Base-by-base conservation (phyloP, 345 rosid genomes). In the Euphorbia peplus region DNA sequence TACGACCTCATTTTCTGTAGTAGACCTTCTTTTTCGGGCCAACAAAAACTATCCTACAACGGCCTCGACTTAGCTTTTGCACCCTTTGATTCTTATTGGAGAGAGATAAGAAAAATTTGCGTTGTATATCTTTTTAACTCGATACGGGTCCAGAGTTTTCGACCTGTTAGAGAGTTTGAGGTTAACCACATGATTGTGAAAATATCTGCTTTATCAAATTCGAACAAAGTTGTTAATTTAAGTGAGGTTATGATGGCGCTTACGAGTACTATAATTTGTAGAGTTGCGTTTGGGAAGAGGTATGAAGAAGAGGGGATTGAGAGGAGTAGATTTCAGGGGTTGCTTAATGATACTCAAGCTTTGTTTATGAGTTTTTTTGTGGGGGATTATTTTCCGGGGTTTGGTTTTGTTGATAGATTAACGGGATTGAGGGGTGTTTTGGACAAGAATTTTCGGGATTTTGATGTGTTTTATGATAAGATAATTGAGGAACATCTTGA, bases 331-430 rank as follows among this genome's bases (percentile, higher is more conserved):
- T 76, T 84, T 50, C 65, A 74, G 4, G 64, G 39, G 37, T 6
- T 82, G 64, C 51, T 83, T 19, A 32, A 41, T 14, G 87, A 85
- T 60, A 64, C 80, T 0, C 66, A 75, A 24, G 67, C 60, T 30
- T 52, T 82, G 46, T 15, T 82, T 6, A 75, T 68, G 3, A 76
- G 80, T 63, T 77, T 82, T 56, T 87, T 72, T 56, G 68, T 80
- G 30, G 63, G 82, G 0, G 87, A 89, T 59, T 75, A 70, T 48
- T 73, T 83, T 42, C 91, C 89, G 10, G 47, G 30, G 21, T 21
- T 73, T 12, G 85, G 87, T 0, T 79, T 82, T 78, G 11, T 81
- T 4, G 95, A 89, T 68, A 73, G 41, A 67, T 32, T 86, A 19
- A 73, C 75, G 0, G 87, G 89, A 4, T 18, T 76, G 39, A n/a